Conservation (phyloP, 1,139 yeast species). For the Arxiozyma telluris region DNA sequence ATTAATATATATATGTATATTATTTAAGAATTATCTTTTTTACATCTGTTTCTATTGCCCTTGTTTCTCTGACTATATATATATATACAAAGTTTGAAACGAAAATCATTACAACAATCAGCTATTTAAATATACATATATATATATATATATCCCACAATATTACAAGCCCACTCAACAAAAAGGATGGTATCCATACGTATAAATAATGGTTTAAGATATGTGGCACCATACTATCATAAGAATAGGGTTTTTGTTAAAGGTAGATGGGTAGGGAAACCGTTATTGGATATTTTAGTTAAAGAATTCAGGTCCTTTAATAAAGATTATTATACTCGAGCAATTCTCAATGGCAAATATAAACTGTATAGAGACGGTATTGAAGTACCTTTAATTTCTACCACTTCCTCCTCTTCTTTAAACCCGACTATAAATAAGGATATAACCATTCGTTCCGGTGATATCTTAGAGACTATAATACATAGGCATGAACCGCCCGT, state of each 20-base stretch:
- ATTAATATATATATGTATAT: too few species aligned
- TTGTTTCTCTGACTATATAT: too few species aligned
- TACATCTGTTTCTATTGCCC: too few species aligned
- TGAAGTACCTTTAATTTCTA: slow-evolving; percentile 3
- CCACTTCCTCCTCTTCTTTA: not conserved
- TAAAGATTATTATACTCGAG: slow-evolving; percentile 15
- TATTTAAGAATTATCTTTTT: too few species aligned
- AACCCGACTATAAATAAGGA: not conserved
- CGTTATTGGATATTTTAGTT: slow-evolving; percentile 61
- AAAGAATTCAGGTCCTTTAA: slow-evolving; percentile 51
- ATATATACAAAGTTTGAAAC: too few species aligned
- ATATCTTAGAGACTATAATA: slow-evolving; percentile 38
- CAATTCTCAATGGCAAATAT: slow-evolving; percentile 17
- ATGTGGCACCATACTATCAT: slow-evolving; percentile 75
- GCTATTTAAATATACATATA: too few species aligned
- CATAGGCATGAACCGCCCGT: slow-evolving; percentile 63
- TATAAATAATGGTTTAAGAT: slow-evolving; percentile 39
- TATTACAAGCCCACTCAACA: too few species aligned
- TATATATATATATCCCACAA: too few species aligned
- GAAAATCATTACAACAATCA: too few species aligned
- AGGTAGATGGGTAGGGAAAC: slow-evolving; percentile 74
- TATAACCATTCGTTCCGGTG: slow-evolving; percentile 34
- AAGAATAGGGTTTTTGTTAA: slow-evolving; percentile 79
- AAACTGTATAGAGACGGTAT: slow-evolving; percentile 17
- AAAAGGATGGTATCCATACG: slow-evolving; percentile 8